Conservation (phyloP, 495 filamentous ascomycete genomes). For the Elasticomyces elasticus region DNA sequence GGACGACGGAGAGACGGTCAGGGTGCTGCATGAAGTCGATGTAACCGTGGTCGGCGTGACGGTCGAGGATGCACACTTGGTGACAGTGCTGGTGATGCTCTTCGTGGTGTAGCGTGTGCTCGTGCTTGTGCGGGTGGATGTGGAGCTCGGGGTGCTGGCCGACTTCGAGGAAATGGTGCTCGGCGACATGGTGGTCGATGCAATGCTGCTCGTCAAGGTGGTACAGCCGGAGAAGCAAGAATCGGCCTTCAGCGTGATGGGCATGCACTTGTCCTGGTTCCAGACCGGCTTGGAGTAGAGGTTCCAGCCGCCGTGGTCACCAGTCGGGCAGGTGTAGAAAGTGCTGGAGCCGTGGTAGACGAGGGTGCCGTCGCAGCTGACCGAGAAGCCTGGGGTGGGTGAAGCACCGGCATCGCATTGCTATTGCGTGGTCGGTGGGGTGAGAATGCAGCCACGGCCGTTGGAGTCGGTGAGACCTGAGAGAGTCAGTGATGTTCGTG, state of each 20-base stretch:
- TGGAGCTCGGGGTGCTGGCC: neutral
- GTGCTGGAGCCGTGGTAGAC: constrained; percentile 3
- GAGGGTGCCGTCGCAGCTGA: constrained; percentile 24
- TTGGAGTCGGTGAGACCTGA: constrained; percentile 38
- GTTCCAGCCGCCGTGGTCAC: constrained; percentile 25
- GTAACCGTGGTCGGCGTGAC: neutral
- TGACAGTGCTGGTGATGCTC: neutral
- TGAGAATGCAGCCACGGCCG: constrained; percentile 50
- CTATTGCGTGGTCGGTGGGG: constrained; percentile 48
- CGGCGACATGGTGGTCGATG: neutral
- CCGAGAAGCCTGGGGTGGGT: constrained; percentile 27
- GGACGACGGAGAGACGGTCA: neutral
- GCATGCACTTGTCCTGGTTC: constrained; percentile 15
- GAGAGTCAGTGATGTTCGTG: neutral
- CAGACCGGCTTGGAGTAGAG: constrained; percentile 21
- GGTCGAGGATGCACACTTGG: neutral
- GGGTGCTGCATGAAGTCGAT: neutral
- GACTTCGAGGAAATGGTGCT: neutral
- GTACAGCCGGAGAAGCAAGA: constrained; percentile 9
- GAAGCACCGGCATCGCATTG: constrained; percentile 52
- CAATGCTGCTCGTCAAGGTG: neutral
- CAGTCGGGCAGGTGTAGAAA: constrained; percentile 23
- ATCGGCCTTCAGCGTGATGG: constrained; percentile 15
- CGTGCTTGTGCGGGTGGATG: neutral
- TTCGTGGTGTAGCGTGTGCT: neutral